A percentile compares a stretch with the other conserved stretches of the same genome.
phyloP scores from a whole-genome alignment of 2,329 filamentous ascomycete species.

The Parafenestella ontariensis region DNA sequence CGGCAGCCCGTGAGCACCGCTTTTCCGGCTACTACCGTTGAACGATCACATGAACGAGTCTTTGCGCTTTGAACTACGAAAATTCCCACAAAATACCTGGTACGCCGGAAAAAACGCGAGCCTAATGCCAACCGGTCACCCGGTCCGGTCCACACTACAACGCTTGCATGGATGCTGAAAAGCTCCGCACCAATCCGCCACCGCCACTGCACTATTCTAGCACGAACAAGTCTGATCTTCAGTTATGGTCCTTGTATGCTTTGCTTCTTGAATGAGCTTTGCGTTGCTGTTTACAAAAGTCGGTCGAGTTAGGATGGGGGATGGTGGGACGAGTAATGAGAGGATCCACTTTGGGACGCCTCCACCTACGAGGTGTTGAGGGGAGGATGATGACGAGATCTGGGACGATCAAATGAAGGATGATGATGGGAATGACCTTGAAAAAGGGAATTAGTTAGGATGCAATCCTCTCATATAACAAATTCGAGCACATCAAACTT shows the following conservation, averaged over 20 bases:
- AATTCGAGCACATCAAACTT: constrained; percentile 8
- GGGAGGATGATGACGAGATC: constrained; percentile 15
- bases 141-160: constrained; percentile 10
- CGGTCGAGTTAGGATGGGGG: constrained; percentile 7
- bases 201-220: constrained; percentile 25
- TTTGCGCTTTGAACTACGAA: constrained; percentile 17
- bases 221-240: constrained; percentile 28
- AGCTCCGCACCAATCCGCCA: constrained; percentile 26
- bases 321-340: constrained; percentile 7
- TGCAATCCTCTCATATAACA: neutral
- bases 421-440: constrained; percentile 15
- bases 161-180: constrained; percentile 26
- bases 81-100: constrained; percentile 3
- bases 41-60: constrained; percentile 23
- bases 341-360: constrained; percentile 9
- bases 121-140: neutral
- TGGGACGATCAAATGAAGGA: constrained; percentile 7
- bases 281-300: constrained; percentile 30
- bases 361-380: constrained; percentile 24
- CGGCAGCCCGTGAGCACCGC: constrained; percentile 45
- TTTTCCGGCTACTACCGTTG: constrained; percentile 50
- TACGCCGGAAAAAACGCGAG: neutral
- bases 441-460: constrained; percentile 1
- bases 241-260: constrained; percentile 29
- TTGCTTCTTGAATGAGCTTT: constrained; percentile 34